Base-by-base conservation (phyloP, 371 early-diverging fungal species). In the Blakeslea trispora region DNA sequence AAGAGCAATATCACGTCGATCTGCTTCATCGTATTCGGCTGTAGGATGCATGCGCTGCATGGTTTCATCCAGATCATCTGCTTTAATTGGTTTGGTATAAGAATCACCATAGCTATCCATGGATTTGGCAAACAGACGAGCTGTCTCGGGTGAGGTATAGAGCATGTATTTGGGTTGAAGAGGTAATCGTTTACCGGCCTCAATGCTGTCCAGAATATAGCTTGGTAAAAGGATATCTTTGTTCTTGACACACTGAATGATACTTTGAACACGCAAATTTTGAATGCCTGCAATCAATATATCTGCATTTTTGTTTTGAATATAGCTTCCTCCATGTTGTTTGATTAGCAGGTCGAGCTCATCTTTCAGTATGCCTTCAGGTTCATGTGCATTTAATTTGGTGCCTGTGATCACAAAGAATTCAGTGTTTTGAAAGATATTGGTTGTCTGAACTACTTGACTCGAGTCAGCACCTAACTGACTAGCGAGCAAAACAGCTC, bases 41-140 rank as follows among this genome's bases (percentile, higher is more conserved):
- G 37, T 37, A 37, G 37, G 37, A 6, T 37, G 9, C 37, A 37
- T 37, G 9, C 37, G 9, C 14, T 37, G 13, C 37, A 37, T 37
- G 14, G 14, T 37, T 14, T 37, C 37, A 2, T 37, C 37, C 11
- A 37, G 37, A 37, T 63, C 62, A 24, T 75, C 72, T 13, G 64
- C 64, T n/a, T 75, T 79, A 2, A 84, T 59, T 34, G 78, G 77
- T 23, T 85, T 81, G 0, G 72, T 79, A 59, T 82, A 92, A 18
- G 77, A 75, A 56, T 91, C 92, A 0, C 89, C 86, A 56, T 69
- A 91, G 18, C 55, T 41, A 71, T 92, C 92, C 63, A 87, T 84
- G 19, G 64, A 71, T 45, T 61, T 53, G 14, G 71, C 55, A 35
- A 90, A 82, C 19, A 61, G 50, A 1, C 58, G 50, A 21, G 63